Evolutionary conservation across 805 yeast species (phyloP), one percentile per base, ranked within the genome.

Genomic region (Yamadazyma sp.): DNA sequence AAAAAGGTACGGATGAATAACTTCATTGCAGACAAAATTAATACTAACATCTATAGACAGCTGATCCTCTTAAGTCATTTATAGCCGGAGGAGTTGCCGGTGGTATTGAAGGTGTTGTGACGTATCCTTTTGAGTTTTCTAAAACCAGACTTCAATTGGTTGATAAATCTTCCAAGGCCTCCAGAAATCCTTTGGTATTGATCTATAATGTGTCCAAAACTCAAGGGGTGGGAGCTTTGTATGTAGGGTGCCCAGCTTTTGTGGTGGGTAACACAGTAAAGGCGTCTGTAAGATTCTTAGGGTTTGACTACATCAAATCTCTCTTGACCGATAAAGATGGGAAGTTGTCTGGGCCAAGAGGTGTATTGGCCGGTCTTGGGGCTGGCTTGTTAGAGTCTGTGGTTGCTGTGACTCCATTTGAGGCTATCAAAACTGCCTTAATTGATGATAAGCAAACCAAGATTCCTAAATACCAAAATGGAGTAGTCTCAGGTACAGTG

Each of bases 61-160:
- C 78, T 10, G 91, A 84, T 56, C 91, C 93, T 2, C 54, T 76
- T 44, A 80, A 84, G 52, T 87, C 97, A 1, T 88, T 91, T 54
- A 69, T 90, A 18, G 98, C 96, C 5, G 99, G 99, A 40, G 96
- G 97, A 37, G 73, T 85, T 0, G 99, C 98, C 0, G 99, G 98
- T 41, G 98, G 96, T 17, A 80, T 90, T 21, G 99, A 91, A 64
- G 96, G 96, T 22, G 78, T 78, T 26, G 73, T 86, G 31, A 91
- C 98, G 0, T 91, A 89, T 59, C 99, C 99, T 3, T 93, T 93
- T 61, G 99, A 91, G 61, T 91, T 90, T 66, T 96, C 98, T 31
- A 91, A 91, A 57, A 91, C 99, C 3, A 71, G 98, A 45, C 70
- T 93, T 30, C 99, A 91, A 64, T 72, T 91, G 39, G 80, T 80